phyloP scores from a whole-genome alignment of 2,329 filamentous ascomycete species.

The Penicillium sp. region DNA sequence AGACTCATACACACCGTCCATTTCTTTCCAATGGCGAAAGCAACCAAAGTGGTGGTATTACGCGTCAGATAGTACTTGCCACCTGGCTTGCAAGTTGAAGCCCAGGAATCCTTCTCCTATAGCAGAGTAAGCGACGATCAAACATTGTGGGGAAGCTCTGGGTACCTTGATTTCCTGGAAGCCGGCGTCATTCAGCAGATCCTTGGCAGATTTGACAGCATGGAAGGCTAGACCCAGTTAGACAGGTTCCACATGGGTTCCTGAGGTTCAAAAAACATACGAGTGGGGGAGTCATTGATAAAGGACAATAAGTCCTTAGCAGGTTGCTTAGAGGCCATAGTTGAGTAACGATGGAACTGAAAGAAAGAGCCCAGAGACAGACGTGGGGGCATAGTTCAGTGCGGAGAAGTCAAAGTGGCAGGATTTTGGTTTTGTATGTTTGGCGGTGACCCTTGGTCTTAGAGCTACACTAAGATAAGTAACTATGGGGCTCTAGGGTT shows the following conservation, averaged over 20 bases:
- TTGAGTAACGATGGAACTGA: conserved; percentile 17
- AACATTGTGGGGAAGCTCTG: not conserved
- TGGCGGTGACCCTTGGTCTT: conserved; percentile 14
- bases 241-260: conserved; percentile 1
- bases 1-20: conserved; percentile 58
- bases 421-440: conserved; percentile 5
- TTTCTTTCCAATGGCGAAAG: conserved; percentile 83
- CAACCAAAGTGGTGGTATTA: conserved; percentile 86
- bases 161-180: conserved; percentile 74
- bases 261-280: conserved; percentile 49
- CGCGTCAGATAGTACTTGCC: conserved; percentile 96
- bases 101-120: conserved; percentile 83
- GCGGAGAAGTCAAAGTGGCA: conserved; percentile 9
- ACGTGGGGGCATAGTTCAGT: conserved; percentile 1
- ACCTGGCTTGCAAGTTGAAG: conserved; percentile 70
- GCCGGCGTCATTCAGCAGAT: conserved; percentile 73
- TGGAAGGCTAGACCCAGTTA: conserved; percentile 68
- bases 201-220: conserved; percentile 73
- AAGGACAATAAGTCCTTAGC: conserved; percentile 87
- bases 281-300: conserved; percentile 89
- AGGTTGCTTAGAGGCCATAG: conserved; percentile 39
- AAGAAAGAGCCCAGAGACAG: conserved; percentile 8
- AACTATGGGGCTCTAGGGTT: not conserved
- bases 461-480: not conserved
- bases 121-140: not conserved